Percentiles rank a stretch among this genome's conserved stretches.
These are phyloP conservation scores for Phaeophleospora eucalypticola DNA, from an alignment of 2,329 filamentous ascomycete species.

Conservation along the genomic window DNA sequence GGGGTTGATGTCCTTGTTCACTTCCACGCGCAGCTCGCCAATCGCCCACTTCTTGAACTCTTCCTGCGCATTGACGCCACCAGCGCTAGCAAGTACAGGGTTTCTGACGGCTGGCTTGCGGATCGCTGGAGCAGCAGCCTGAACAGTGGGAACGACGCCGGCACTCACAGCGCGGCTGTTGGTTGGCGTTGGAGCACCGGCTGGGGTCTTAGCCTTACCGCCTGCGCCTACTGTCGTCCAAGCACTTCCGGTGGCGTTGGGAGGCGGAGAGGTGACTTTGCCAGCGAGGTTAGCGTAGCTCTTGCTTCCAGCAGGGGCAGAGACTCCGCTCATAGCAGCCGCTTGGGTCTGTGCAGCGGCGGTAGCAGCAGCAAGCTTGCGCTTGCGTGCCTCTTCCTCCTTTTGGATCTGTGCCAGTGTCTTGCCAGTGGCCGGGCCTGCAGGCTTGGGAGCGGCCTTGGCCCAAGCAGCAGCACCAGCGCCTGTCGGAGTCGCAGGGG, in stretches of 20 bases:
- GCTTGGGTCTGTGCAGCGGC: slow-evolving; percentile 42
- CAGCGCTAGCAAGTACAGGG: slow-evolving; percentile 49
- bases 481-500: slow-evolving; percentile 57
- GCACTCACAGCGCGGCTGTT: slow-evolving; percentile 46
- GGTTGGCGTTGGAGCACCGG: slow-evolving; percentile 48
- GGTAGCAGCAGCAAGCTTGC: slow-evolving; percentile 58
- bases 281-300: slow-evolving; percentile 92
- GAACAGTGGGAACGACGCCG: slow-evolving; percentile 35
- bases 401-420: slow-evolving; percentile 94
- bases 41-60: slow-evolving; percentile 94
- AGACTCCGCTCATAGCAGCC: slow-evolving; percentile 39
- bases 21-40: slow-evolving; percentile 69
- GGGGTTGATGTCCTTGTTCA: slow-evolving; percentile 66
- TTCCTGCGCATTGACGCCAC: slow-evolving; percentile 65
- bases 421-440: slow-evolving; percentile 62
- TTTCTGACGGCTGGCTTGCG: slow-evolving; percentile 48
- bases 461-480: slow-evolving; percentile 56
- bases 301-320: slow-evolving; percentile 59
- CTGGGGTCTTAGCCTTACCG: slow-evolving; percentile 80
- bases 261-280: slow-evolving; percentile 54
- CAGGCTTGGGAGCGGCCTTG: slow-evolving; percentile 57
- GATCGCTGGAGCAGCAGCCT: slow-evolving; percentile 28
- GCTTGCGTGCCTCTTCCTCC: slow-evolving; percentile 88
- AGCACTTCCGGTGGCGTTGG: slow-evolving; percentile 52
- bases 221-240: slow-evolving; percentile 96